phyloP scores from a whole-genome alignment of 306 rosid genomes.

The Sicyos edulis region DNA sequence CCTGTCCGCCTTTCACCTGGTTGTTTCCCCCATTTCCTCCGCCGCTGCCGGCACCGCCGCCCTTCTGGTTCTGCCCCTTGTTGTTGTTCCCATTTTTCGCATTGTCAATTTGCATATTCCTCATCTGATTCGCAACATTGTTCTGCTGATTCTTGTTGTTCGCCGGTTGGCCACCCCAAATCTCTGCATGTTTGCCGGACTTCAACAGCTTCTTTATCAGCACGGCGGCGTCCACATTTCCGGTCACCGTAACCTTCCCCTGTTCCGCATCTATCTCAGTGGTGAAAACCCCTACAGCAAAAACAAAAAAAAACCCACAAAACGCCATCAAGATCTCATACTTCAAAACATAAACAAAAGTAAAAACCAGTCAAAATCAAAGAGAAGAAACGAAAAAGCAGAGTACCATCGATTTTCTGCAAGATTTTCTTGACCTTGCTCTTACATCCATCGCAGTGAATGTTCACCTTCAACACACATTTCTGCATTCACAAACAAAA shows the following conservation, averaged over 20 bases:
- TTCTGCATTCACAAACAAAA: slow-evolving; percentile 57
- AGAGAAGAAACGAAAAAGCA: background rate
- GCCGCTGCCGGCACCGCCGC: slow-evolving; percentile 40
- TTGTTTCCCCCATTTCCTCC: slow-evolving; percentile 20
- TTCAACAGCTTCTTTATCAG: slow-evolving; percentile 80
- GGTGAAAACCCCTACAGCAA: slow-evolving; percentile 64
- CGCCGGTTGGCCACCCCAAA: slow-evolving; percentile 62
- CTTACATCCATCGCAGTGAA: slow-evolving; percentile 96
- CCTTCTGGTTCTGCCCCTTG: slow-evolving; percentile 34
- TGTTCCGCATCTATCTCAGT: slow-evolving; percentile 82
- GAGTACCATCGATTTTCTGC: slow-evolving; percentile 82
- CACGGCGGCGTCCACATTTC: slow-evolving; percentile 74
- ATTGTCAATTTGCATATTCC: slow-evolving; percentile 56
- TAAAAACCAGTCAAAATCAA: background rate
- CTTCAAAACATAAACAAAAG: background rate
- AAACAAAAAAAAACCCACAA: background rate
- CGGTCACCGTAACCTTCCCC: slow-evolving; percentile 85
- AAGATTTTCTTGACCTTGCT: slow-evolving; percentile 89
- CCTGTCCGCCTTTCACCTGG: slow-evolving; percentile 35
- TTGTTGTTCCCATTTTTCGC: slow-evolving; percentile 35
- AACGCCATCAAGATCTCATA: background rate
- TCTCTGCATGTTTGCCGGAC: slow-evolving; percentile 86
- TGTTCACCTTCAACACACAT: slow-evolving; percentile 91
- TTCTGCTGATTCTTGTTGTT: slow-evolving; percentile 39
- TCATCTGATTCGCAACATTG: slow-evolving; percentile 48